These are phyloP conservation scores for Daldinia bambusicola DNA, from an alignment of 495 filamentous ascomycete genomes.

Conservation along the genomic window DNA sequence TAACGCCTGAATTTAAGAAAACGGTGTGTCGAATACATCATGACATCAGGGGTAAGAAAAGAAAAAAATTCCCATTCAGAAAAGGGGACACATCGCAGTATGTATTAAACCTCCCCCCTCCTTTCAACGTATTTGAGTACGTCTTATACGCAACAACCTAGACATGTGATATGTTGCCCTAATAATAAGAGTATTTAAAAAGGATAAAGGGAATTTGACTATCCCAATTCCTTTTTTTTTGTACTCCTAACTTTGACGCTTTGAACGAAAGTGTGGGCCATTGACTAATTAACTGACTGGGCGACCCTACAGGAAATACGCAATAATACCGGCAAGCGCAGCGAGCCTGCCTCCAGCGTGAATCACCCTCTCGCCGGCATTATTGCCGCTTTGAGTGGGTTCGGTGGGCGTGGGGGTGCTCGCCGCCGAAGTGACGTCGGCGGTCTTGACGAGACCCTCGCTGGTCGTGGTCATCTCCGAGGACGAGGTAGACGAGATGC, in stretches of 20 bases:
- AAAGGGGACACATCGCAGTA: neutral
- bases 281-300: neutral
- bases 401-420: constrained; percentile 6
- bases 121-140: neutral
- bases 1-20: neutral
- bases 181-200: neutral
- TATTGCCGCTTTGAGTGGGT: constrained; percentile 15
- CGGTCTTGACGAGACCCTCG: constrained; percentile 12
- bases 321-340: constrained; percentile 1
- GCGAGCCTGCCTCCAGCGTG: constrained; percentile 22
- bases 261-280: too few species aligned
- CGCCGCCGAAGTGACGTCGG: constrained; percentile 12
- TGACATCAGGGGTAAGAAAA: neutral
- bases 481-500: constrained; percentile 14
- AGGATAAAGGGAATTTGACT: neutral
- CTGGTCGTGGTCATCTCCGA: constrained; percentile 12
- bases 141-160: neutral
- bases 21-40: constrained; percentile 3
- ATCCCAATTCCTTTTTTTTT: too few species aligned
- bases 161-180: neutral
- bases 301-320: neutral
- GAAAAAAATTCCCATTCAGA: neutral
- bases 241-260: too few species aligned
- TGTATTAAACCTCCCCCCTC: neutral
- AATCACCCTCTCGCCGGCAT: constrained; percentile 12